phyloP scores from a whole-genome alignment of 495 filamentous ascomycete species.

The Jackrogersella minutella region DNA sequence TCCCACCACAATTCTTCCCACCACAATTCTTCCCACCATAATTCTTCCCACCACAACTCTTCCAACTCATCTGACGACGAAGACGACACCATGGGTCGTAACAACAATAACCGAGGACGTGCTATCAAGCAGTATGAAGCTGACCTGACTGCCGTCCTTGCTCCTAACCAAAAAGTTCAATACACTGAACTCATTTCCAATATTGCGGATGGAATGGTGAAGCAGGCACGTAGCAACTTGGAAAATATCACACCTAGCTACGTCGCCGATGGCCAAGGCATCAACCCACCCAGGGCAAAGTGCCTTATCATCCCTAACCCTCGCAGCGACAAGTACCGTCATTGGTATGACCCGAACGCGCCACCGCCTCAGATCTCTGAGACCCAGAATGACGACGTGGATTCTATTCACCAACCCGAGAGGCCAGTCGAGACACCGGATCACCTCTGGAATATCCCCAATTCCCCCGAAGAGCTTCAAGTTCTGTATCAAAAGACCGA shows the following conservation, averaged over 20 bases:
- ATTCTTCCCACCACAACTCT: not conserved
- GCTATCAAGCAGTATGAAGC: slow-evolving; percentile 29
- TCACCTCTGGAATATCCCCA: slow-evolving; percentile 34
- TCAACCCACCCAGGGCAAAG: slow-evolving; percentile 28
- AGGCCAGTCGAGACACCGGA: too few relatives aligned
- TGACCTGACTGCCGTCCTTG: slow-evolving; percentile 35
- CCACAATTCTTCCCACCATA: too few relatives aligned
- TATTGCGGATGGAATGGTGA: slow-evolving; percentile 59
- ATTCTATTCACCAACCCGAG: too few relatives aligned
- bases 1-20: too few relatives aligned
- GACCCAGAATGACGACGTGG: too few relatives aligned
- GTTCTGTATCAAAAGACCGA: slow-evolving; percentile 34
- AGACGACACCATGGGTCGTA: slow-evolving; percentile 31
- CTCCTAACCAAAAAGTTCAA: slow-evolving; percentile 33
- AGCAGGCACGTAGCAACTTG: slow-evolving; percentile 55
- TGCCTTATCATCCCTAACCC: slow-evolving; percentile 36
- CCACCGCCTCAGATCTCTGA: too few relatives aligned
- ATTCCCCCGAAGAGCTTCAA: slow-evolving; percentile 24
- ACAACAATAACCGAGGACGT: slow-evolving; percentile 1
- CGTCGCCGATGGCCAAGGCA: slow-evolving; percentile 30
- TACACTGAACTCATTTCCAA: slow-evolving; percentile 48
- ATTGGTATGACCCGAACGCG: slow-evolving; percentile 23
- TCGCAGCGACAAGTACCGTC: slow-evolving; percentile 37
- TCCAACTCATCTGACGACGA: slow-evolving; percentile 38
- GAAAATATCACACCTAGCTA: slow-evolving; percentile 44